These are phyloP conservation scores for Mycena sanguinolenta DNA, from an alignment of 768 basidiomycete species.

Conservation along the genomic window DNA sequence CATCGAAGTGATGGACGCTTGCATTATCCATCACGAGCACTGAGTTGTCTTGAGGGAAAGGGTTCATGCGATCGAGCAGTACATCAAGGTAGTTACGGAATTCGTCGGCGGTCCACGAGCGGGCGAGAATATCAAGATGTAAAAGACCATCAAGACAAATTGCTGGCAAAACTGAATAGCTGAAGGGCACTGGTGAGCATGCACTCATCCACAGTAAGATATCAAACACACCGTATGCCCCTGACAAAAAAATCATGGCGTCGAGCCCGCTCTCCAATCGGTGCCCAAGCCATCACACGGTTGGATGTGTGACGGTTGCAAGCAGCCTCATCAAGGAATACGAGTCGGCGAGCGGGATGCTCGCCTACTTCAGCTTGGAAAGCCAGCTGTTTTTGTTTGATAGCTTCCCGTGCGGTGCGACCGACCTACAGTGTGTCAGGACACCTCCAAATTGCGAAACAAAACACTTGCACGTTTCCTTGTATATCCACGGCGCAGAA, in stretches of 20 bases:
- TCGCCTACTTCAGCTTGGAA: no score
- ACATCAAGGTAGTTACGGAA: conserved; percentile 40
- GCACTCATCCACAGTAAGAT: not conserved
- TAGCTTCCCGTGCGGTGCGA: no score
- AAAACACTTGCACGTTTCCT: no score
- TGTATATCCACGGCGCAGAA: no score
- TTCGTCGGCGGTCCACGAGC: conserved; percentile 43
- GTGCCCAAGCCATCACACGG: conserved; percentile 40
- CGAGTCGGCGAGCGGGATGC: conserved; percentile 13
- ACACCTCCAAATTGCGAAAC: no score
- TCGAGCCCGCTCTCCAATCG: conserved; percentile 34
- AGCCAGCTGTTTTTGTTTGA: no score
- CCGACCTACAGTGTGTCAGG: no score
- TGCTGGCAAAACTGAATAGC: conserved; percentile 50
- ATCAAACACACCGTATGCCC: conserved; percentile 35
- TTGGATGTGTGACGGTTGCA: conserved; percentile 39
- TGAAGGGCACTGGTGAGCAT: not conserved
- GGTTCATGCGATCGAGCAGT: conserved; percentile 49
- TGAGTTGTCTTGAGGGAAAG: conserved; percentile 45
- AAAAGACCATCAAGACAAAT: conserved; percentile 49
- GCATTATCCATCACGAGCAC: no score
- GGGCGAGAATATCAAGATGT: conserved; percentile 42
- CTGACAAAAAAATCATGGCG: conserved; percentile 40
- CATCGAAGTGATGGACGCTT: no score
- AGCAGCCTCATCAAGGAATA: conserved; percentile 46